A percentile compares a stretch with the other conserved stretches of the same genome.
Conservation (phyloP, 192 early-diverging fungal species). For the Rhizophagus sp. region DNA sequence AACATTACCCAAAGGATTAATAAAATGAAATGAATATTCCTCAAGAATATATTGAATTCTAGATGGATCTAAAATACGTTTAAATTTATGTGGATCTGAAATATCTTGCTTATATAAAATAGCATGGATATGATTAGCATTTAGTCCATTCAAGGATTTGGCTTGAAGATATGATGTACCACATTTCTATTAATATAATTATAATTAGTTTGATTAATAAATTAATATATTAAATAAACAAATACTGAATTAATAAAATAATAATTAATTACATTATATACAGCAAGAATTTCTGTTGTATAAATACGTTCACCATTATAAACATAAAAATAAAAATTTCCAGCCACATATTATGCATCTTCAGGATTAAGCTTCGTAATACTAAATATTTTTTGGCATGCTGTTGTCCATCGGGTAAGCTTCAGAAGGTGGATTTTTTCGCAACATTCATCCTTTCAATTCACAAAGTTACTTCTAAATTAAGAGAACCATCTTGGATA, state of each 20-base stretch:
- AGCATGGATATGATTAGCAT: not conserved
- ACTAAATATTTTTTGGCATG: slow-evolving; percentile 6
- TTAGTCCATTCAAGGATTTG: not conserved
- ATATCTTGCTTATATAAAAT: too few species aligned
- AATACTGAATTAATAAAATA: not conserved
- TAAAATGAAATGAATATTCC: not conserved
- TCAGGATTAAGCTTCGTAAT: not conserved
- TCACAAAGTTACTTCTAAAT: not conserved
- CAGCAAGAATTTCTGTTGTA: not conserved
- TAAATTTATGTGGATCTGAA: too few species aligned
- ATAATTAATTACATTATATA: not conserved
- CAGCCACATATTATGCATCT: not conserved
- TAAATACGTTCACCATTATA: not conserved
- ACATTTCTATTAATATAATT: not conserved
- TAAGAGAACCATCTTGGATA: not conserved
- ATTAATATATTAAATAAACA: not conserved
- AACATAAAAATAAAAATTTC: not conserved
- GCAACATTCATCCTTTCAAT: not conserved
- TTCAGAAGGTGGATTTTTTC: not conserved
- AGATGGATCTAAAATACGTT: not conserved
- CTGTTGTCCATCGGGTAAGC: not conserved
- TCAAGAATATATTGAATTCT: not conserved
- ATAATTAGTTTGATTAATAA: not conserved
- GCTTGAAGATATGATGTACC: not conserved
- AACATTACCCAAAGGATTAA: not conserved